Evolutionary conservation across 169 alveolate species (phyloP).

Genomic region (Amoebophrya sp.): DNA sequence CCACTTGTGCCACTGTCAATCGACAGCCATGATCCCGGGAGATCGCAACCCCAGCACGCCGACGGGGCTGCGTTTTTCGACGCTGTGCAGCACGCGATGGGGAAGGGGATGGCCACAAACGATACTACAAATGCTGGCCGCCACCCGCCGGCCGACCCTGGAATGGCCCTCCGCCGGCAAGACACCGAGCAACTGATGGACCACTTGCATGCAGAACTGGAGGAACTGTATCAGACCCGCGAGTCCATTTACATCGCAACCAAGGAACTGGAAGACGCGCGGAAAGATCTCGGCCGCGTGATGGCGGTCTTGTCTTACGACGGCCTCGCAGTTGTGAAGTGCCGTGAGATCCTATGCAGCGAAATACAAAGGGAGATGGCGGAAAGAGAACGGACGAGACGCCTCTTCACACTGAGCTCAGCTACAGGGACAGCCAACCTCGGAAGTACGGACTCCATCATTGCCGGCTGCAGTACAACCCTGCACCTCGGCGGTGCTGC

Average conservation of each 20-base stretch:
- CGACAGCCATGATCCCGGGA: too few relatives aligned
- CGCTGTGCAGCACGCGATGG: too few relatives aligned
- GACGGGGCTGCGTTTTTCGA: too few relatives aligned
- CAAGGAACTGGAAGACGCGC: background rate
- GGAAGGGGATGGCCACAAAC: too few relatives aligned
- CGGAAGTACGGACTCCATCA: background rate
- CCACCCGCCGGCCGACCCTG: too few relatives aligned
- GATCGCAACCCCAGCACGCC: too few relatives aligned
- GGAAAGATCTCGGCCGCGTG: background rate
- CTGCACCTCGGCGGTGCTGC: too few relatives aligned
- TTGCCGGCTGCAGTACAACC: background rate
- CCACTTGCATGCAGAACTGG: background rate
- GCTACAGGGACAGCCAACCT: background rate
- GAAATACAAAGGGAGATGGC: background rate
- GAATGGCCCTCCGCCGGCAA: too few relatives aligned
- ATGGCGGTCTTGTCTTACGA: background rate
- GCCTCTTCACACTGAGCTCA: background rate
- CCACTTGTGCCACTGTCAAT: too few relatives aligned
- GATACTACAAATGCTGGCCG: too few relatives aligned
- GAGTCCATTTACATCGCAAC: background rate
- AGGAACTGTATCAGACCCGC: background rate
- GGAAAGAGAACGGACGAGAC: background rate
- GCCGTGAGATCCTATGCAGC: background rate
- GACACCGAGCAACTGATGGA: background rate
- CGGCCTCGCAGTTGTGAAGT: background rate